Conservation (phyloP, 345 rosid species). For the Salix caprea region DNA sequence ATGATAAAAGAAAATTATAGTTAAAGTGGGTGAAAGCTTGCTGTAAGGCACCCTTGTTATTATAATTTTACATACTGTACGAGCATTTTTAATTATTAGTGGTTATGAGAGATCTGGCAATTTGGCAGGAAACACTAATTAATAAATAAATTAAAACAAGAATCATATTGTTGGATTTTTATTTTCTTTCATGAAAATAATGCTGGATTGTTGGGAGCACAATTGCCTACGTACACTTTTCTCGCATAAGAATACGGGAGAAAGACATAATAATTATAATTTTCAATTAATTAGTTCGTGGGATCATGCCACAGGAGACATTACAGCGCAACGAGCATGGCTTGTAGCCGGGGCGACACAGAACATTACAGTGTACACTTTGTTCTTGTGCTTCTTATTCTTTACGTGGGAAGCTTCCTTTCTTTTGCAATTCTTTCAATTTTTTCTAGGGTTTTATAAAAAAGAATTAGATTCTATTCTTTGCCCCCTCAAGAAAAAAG, state of each 20-base stretch:
- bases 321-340: background rate
- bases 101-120: no score
- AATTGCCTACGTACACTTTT: background rate
- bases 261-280: background rate
- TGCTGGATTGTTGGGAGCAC: background rate
- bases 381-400: background rate
- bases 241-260: background rate
- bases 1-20: background rate
- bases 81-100: no score
- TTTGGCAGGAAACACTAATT: no score
- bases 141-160: no score
- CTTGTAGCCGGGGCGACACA: background rate
- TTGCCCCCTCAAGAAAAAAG: background rate
- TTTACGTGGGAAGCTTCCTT: background rate
- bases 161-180: no score
- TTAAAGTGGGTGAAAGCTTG: no score
- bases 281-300: background rate
- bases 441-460: background rate
- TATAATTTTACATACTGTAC: no score
- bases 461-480: background rate
- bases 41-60: no score
- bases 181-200: no score
- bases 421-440: background rate
- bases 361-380: background rate
- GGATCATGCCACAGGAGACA: background rate